A percentile compares a stretch with the other conserved stretches of the same genome.
These are phyloP conservation scores for Panicum virgatum DNA, from an alignment of 202 grass and related monocot genomes.

Conservation along the genomic window DNA sequence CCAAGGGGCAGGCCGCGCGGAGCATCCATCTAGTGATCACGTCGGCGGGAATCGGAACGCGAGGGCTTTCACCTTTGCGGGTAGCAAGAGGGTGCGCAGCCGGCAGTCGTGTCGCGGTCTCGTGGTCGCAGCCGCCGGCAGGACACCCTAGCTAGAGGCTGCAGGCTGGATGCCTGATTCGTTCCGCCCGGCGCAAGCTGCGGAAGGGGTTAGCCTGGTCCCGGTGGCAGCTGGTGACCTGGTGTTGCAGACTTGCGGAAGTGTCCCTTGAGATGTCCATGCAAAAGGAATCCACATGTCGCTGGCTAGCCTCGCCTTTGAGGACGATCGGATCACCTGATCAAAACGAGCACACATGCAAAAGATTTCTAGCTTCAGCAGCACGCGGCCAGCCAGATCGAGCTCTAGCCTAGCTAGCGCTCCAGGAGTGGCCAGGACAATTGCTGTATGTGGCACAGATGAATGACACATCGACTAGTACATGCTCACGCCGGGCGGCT, in stretches of 20 bases:
- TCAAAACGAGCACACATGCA: neutral
- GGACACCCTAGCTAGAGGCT: constrained; percentile 10
- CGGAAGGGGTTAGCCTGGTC: no score
- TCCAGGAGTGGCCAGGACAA: neutral
- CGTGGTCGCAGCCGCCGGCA: neutral
- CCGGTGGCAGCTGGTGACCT: no score
- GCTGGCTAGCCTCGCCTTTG: neutral
- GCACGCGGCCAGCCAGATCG: neutral
- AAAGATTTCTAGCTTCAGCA: neutral
- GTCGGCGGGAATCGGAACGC: neutral
- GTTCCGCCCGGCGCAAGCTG: no score
- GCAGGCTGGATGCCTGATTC: neutral
- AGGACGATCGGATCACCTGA: neutral
- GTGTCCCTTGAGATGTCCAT: neutral
- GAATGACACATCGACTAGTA: no score
- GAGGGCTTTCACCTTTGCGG: neutral
- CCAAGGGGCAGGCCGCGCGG: constrained; percentile 30
- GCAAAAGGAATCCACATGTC: neutral
- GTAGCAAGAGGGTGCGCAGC: neutral
- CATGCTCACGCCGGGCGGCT: no score
- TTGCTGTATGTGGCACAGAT: no score
- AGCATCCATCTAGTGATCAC: neutral
- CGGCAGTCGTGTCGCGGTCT: neutral
- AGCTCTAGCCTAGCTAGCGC: no score
- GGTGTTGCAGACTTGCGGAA: no score